Conservation (phyloP, 352 stramenopile genomes). For the Phytophthora megakarya region DNA sequence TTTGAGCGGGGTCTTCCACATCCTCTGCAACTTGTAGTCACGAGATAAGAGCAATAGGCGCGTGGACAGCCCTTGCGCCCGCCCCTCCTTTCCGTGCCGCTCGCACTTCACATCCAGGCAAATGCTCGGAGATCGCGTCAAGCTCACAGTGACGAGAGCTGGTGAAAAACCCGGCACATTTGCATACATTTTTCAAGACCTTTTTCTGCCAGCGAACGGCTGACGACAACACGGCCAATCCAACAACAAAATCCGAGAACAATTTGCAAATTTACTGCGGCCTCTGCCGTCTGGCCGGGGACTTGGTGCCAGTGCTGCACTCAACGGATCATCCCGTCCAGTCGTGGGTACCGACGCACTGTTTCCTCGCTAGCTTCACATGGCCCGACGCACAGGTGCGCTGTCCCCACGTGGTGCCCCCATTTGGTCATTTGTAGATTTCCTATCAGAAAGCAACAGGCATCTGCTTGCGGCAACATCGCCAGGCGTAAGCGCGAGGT, state of each 20-base stretch:
- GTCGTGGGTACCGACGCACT: conserved; percentile 25
- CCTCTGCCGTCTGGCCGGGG: conserved; percentile 23
- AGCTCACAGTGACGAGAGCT: conserved; percentile 7
- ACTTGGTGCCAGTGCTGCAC: conserved; percentile 29
- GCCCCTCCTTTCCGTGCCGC: conserved; percentile 34
- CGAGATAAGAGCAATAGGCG: conserved; percentile 24
- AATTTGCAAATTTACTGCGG: conserved; percentile 4
- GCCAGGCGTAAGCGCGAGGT: conserved; percentile 11
- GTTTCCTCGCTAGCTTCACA: conserved; percentile 19
- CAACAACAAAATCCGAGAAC: conserved; percentile 20
- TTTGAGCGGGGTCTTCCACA: conserved; percentile 13
- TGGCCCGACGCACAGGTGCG: conserved; percentile 19
- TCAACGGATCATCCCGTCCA: conserved; percentile 41
- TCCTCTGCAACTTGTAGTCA: conserved; percentile 21
- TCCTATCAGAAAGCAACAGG: conserved; percentile 13
- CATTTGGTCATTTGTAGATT: conserved; percentile 32
- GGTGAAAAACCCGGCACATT: conserved; percentile 33
- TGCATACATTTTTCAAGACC: conserved; percentile 15
- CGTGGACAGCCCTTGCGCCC: conserved; percentile 19
- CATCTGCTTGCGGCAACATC: conserved; percentile 24
- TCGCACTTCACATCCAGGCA: conserved; percentile 32
- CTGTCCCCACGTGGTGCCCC: conserved; percentile 11
- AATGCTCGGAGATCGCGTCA: conserved; percentile 14
- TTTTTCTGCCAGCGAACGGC: conserved; percentile 6
- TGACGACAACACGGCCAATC: conserved; percentile 21